phyloP scores from a whole-genome alignment of 176 grass and related monocot species.

The Juncus effusus region DNA sequence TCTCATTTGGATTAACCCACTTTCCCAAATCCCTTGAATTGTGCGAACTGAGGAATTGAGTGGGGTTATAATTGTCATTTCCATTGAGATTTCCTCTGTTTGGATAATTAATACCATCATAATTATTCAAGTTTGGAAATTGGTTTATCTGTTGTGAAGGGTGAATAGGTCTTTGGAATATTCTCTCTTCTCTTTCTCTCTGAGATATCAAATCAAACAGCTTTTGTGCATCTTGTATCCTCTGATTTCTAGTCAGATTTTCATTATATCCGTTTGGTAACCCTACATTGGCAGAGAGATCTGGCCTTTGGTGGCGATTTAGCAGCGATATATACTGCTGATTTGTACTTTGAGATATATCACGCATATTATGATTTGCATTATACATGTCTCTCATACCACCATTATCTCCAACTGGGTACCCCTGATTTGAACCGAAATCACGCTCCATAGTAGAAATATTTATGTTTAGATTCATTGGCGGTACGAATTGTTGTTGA shows the following conservation, averaged over 20 bases:
- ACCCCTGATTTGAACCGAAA: conserved; percentile 11
- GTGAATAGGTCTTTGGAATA: conserved; percentile 3
- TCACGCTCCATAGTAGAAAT: conserved; percentile 8
- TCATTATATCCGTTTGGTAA: conserved; percentile 9
- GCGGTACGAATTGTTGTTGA: conserved; percentile 13
- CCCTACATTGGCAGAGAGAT: conserved; percentile 18
- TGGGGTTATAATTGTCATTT: conserved; percentile 16
- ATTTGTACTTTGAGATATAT: conserved; percentile 2
- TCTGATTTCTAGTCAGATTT: conserved; percentile 21
- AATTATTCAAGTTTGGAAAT: conserved; percentile 9
- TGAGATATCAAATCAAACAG: conserved; percentile 15
- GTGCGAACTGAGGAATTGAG: neutral
- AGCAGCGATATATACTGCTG: neutral
- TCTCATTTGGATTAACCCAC: too few species aligned
- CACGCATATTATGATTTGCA: conserved; percentile 5
- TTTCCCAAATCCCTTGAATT: too few species aligned
- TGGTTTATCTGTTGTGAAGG: conserved; percentile 1
- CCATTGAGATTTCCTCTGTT: conserved; percentile 3
- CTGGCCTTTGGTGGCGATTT: conserved; percentile 16
- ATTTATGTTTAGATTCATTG: neutral
- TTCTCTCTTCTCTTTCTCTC: conserved; percentile 20
- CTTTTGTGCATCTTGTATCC: neutral
- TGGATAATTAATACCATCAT: conserved; percentile 11
- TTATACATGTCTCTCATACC: conserved; percentile 15
- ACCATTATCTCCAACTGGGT: conserved; percentile 17